These are phyloP conservation scores for Paxillus involutus DNA, from an alignment of 768 basidiomycete species.

Conservation along the genomic window DNA sequence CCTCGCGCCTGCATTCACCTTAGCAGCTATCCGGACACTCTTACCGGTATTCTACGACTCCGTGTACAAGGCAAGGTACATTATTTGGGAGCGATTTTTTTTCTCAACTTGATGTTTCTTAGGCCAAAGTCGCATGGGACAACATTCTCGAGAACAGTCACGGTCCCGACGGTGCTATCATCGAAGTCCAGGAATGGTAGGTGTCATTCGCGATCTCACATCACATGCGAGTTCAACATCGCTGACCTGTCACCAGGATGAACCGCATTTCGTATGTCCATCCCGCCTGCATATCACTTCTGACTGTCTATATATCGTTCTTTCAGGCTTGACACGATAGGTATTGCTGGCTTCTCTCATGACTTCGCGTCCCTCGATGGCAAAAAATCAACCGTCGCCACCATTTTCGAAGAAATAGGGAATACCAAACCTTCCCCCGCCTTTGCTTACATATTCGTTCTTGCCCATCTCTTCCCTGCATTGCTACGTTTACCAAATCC, in stretches of 20 bases:
- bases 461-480: conserved; percentile 36
- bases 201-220: neutral
- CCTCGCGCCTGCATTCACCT: conserved; percentile 25
- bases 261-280: conserved; percentile 23
- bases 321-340: conserved; percentile 50
- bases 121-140: conserved; percentile 30
- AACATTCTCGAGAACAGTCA: conserved; percentile 9
- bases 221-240: neutral
- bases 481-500: conserved; percentile 37
- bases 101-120: neutral
- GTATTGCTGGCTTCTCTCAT: conserved; percentile 58
- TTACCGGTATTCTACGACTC: conserved; percentile 26
- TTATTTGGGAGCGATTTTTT: too few species aligned
- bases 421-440: conserved; percentile 24
- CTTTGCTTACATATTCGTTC: conserved; percentile 35
- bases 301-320: neutral
- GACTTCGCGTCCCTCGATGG: conserved; percentile 55
- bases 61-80: conserved; percentile 21
- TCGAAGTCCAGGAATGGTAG: conserved; percentile 34
- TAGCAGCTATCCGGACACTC: conserved; percentile 22
- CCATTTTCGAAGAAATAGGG: conserved; percentile 39
- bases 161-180: conserved; percentile 16
- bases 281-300: neutral
- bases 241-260: conserved; percentile 15
- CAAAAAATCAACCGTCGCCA: conserved; percentile 38